Percentiles rank a stretch among this genome's conserved stretches.
Evolutionary conservation across 129 eudicot genomes (phyloP).

Genomic region (Flaveria sonorensis): DNA sequence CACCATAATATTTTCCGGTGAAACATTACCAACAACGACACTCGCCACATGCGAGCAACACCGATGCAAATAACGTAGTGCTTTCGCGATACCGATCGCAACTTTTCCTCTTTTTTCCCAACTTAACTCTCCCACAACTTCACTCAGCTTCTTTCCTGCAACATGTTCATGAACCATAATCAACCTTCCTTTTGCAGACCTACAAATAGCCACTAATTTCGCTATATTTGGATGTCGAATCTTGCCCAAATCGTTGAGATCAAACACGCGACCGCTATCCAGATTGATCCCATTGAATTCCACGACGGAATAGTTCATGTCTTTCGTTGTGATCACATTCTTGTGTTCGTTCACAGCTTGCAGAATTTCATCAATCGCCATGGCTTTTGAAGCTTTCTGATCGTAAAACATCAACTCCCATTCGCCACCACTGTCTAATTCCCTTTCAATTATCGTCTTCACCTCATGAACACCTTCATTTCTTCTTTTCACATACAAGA

Average conservation of each 20-base stretch:
- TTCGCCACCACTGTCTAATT: conserved; percentile 40
- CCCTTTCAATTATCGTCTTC: conserved; percentile 39
- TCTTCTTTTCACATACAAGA: conserved; percentile 32
- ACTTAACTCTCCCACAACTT: conserved; percentile 42
- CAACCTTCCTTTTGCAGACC: conserved; percentile 52
- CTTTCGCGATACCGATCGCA: conserved; percentile 62
- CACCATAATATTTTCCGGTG: conserved; percentile 49
- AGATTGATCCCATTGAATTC: conserved; percentile 32
- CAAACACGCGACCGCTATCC: conserved; percentile 10
- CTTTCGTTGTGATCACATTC: conserved; percentile 38
- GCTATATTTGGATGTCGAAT: conserved; percentile 53
- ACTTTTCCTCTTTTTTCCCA: conserved; percentile 60
- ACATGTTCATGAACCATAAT: conserved; percentile 55
- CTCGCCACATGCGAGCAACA: conserved; percentile 33
- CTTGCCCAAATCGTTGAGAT: conserved; percentile 42
- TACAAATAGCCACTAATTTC: conserved; percentile 50
- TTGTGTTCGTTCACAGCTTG: conserved; percentile 33
- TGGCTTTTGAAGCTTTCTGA: conserved; percentile 27
- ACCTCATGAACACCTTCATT: conserved; percentile 15
- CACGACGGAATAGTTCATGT: conserved; percentile 44
- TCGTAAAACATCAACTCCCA: conserved; percentile 70
- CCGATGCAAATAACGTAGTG: conserved; percentile 58
- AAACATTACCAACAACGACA: conserved; percentile 50
- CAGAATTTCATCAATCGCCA: conserved; percentile 46
- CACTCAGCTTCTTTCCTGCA: conserved; percentile 64